Evolutionary conservation across 768 basidiomycete species (phyloP).

Genomic region (Melanogaster broomeanus): DNA sequence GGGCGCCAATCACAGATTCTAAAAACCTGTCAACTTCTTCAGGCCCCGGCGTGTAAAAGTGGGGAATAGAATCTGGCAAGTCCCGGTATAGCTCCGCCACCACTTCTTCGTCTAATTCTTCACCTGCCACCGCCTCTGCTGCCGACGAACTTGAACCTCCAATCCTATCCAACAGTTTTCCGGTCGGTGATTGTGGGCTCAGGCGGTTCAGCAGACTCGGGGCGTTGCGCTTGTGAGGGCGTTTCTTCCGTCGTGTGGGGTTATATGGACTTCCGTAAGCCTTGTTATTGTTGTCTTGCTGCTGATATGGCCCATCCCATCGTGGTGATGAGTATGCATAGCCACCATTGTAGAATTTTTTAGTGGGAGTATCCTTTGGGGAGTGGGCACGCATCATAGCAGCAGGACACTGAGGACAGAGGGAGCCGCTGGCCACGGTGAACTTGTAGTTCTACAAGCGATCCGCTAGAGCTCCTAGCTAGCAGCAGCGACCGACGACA

Average conservation of each 20-base stretch:
- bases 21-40: constrained; percentile 27
- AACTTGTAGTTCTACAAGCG: neutral
- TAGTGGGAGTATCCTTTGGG: neutral
- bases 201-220: constrained; percentile 14
- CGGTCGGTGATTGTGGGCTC: constrained; percentile 13
- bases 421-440: too few relatives aligned
- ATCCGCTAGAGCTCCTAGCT: too few relatives aligned
- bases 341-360: constrained; percentile 3
- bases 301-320: too few relatives aligned
- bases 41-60: constrained; percentile 19
- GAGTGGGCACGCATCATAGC: constrained; percentile 2
- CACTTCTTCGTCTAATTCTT: neutral
- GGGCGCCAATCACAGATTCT: constrained; percentile 24
- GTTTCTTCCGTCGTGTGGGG: neutral
- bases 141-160: constrained; percentile 7
- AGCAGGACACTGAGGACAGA: too few relatives aligned
- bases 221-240: constrained; percentile 1
- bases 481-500: too few relatives aligned
- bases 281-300: too few relatives aligned
- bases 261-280: too few relatives aligned
- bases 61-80: constrained; percentile 8
- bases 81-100: neutral
- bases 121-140: constrained; percentile 6
- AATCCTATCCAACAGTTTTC: constrained; percentile 22
- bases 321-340: neutral